These are phyloP conservation scores for Tricholoma furcatifolium DNA, from an alignment of 768 basidiomycete genomes.

Conservation along the genomic window DNA sequence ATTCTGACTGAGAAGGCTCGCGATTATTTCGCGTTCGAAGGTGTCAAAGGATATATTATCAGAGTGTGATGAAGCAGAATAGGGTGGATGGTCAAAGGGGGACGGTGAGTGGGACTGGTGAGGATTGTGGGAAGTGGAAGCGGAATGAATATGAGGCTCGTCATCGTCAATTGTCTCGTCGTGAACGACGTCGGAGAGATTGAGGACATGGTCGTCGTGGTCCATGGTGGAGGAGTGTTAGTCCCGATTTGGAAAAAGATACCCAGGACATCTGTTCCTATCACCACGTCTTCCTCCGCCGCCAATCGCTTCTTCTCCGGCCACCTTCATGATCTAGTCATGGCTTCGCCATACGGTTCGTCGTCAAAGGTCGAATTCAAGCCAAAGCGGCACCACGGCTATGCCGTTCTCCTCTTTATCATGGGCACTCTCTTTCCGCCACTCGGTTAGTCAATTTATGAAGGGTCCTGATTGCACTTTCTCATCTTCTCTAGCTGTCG, in stretches of 20 bases:
- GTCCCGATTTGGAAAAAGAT: constrained; percentile 19
- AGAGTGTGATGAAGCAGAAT: constrained; percentile 34
- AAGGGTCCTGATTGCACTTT: constrained; percentile 4
- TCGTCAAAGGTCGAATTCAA: constrained; percentile 57
- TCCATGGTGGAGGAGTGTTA: constrained; percentile 33
- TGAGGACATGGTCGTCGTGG: constrained; percentile 64
- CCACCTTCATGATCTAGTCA: constrained; percentile 15
- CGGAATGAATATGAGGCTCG: constrained; percentile 39
- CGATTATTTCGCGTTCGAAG: constrained; percentile 71
- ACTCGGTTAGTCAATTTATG: constrained; percentile 54
- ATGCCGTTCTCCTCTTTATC: constrained; percentile 77
- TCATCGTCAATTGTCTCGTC: constrained; percentile 73
- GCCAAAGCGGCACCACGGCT: constrained; percentile 80
- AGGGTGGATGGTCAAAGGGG: constrained; percentile 34
- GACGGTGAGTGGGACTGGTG: constrained; percentile 28
- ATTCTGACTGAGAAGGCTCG: constrained; percentile 71
- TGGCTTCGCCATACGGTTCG: constrained; percentile 33
- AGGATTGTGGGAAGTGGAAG: constrained; percentile 27
- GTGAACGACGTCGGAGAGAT: constrained; percentile 83
- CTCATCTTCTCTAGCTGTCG: constrained; percentile 63
- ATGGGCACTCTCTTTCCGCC: constrained; percentile 91
- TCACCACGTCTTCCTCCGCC: too few species aligned
- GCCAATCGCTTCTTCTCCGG: neutral
- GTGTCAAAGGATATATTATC: constrained; percentile 66
- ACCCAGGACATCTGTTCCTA: constrained; percentile 12